Base-by-base conservation (phyloP, 2,329 filamentous ascomycete genomes). In the Diaporthe aspalathi region DNA sequence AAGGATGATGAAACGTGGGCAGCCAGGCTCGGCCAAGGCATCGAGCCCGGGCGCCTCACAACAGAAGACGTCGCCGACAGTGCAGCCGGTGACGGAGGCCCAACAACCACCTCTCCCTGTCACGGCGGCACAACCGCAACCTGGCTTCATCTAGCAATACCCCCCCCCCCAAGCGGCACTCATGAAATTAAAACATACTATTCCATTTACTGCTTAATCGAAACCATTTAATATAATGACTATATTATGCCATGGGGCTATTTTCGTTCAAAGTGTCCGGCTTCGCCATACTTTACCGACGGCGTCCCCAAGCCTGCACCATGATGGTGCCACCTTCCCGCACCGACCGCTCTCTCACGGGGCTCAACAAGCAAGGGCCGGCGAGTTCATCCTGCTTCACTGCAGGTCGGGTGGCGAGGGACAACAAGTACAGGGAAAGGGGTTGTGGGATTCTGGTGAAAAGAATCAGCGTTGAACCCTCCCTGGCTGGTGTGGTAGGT, bases 1-100 rank as follows among this genome's bases (percentile, higher is more conserved):
- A 8, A 93, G 92, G 77, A 96, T 98, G 91, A 94, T 95, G 88
- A 95, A 93, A 82, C 89, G 94, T 63, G 92, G 92, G 1, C 79
- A 80, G 32, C 80, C 80, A 5, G 73, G 76, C 17, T 71, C 76
- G 70, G 79, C 76, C n/a, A 75, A 78, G 40, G 77, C 68, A 27
- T 79, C 80, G 4, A 79, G 76, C 50, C 74, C 78, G 3, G 77
- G 77, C 4, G 74, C 77, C 16, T 49, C 67, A 49, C 67, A 60
- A 5, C 67, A 60, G 32, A 68, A 68, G 17, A 32, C 67, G 29
- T 29, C 67, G 27, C 53, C 49, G 1, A 54, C 32, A 9, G 17
- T 50, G 14, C 63, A 68, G 24, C 29, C 62, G 14, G 52, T 45
- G 20, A 56, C 53, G n/a, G 54, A 49, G 54, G 68, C 53, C 43